Conservation (phyloP, 768 basidiomycete species). For the Rhodocollybia butyracea region DNA sequence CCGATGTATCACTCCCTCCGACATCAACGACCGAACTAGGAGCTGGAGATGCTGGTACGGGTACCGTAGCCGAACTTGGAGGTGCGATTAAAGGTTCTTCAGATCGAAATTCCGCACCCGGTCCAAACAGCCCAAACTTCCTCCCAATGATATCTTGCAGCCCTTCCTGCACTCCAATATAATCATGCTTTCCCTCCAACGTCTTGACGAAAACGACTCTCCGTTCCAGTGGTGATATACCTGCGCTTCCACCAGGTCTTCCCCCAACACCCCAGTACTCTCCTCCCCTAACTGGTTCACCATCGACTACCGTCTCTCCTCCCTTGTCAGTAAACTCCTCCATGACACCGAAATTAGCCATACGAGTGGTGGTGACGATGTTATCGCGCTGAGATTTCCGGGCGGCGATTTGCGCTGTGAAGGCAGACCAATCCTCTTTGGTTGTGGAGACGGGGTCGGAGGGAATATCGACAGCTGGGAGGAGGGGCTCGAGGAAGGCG, state of each 20-base stretch:
- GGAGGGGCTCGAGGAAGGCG: constrained; percentile 56
- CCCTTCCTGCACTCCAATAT: constrained; percentile 58
- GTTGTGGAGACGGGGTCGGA: constrained; percentile 27
- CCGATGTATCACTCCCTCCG: neutral
- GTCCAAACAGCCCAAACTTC: constrained; percentile 28
- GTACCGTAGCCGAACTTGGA: neutral
- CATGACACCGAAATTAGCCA: constrained; percentile 48
- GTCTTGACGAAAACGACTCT: constrained; percentile 59
- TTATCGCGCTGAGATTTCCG: constrained; percentile 40
- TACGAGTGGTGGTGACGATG: constrained; percentile 40
- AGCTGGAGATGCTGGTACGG: neutral
- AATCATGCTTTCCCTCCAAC: constrained; percentile 53
- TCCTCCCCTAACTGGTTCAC: neutral
- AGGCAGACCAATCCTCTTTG: constrained; percentile 42
- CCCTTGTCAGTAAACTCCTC: constrained; percentile 42
- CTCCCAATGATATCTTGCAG: constrained; percentile 60
- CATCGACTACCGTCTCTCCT: constrained; percentile 19
- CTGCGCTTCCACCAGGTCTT: neutral
- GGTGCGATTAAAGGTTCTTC: too few relatives aligned
- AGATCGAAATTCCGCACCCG: too few relatives aligned
- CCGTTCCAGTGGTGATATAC: constrained; percentile 15
- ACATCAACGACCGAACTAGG: neutral
- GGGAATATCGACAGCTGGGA: constrained; percentile 45
- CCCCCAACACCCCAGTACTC: constrained; percentile 4
- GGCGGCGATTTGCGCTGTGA: constrained; percentile 33